Evolutionary conservation across 257 asterid species (phyloP).

Genomic region (Plantago major): DNA sequence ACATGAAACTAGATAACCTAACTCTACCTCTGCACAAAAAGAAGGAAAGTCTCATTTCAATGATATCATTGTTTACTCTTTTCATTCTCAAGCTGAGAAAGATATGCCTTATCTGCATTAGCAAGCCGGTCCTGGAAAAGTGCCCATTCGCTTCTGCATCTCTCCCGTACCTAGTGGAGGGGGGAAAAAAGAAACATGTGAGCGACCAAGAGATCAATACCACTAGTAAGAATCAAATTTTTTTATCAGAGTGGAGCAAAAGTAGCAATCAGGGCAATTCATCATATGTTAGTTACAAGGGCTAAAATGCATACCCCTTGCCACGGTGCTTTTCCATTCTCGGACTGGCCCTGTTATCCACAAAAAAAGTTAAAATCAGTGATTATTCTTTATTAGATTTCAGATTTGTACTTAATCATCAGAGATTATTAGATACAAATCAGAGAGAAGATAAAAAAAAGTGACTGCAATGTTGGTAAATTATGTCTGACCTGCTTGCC

Average conservation of each 20-base stretch:
- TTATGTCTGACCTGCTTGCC: constrained; percentile 83
- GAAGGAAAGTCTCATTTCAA: neutral
- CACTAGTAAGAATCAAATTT: too few species aligned
- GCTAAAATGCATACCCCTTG: constrained; percentile 69
- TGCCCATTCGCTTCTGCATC: constrained; percentile 94
- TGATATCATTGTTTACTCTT: constrained; percentile 23
- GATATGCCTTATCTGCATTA: constrained; percentile 74
- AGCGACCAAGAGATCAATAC: neutral
- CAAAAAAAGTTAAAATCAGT: constrained; percentile 15
- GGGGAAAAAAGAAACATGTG: neutral
- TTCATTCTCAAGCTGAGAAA: constrained; percentile 42
- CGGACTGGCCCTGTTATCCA: constrained; percentile 67
- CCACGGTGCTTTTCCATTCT: constrained; percentile 87
- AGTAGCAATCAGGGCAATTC: neutral
- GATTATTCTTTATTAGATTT: too few species aligned
- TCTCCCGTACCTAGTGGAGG: constrained; percentile 67
- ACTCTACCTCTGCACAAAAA: constrained; percentile 23
- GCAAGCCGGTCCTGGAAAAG: constrained; percentile 92
- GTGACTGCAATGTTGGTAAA: constrained; percentile 13
- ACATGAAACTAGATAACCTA: constrained; percentile 16
- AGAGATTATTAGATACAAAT: too few species aligned
- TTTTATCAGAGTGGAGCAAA: neutral
- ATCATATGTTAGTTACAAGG: neutral
- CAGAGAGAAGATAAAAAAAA: neutral
- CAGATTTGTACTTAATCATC: too few species aligned